Evolutionary conservation across 225 moss, liverwort and hornwort species (phyloP), one percentile per base, ranked within the genome.

Genomic region (Physcomitrium patens): DNA sequence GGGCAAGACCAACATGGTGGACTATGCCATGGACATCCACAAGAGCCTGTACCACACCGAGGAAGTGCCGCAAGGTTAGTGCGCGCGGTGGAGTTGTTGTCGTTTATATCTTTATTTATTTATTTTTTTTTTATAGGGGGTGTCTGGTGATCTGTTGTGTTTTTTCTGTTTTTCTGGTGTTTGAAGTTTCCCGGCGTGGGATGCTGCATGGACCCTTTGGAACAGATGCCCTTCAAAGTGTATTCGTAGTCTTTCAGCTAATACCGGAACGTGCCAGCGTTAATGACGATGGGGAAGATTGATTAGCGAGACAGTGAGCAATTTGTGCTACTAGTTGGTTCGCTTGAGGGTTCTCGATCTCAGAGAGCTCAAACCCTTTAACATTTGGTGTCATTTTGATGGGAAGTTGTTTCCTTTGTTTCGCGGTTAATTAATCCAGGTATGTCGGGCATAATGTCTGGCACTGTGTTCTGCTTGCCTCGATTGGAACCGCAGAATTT

Each of bases 1-100:
- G 68, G 92, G 86, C 51, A 95, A 92, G 82, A 95, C 94, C 17
- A 95, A 95, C 19, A 95, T 95, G 94, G 94, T 95, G 3, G 94
- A 95, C 71, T 95, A 95, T 24, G 92, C 92, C 27, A 92, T 92
- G 92, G 94, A 95, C 62, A 95, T 95, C 17, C 91, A 95, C 82
- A 95, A 95, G 78, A 89, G 89, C 73, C 65, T 95, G 70, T 95
- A 95, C 49, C 92, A 91, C 62, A 95, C 94, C 13, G 94, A 92
- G 74, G 94, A 95, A 19, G 94, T 95, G 9, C 94, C 94, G 13
- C 83, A 91, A 89, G 92, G 92, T 93, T 59, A 18, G 88, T 70
- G 9, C 50, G 87, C 68, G 7, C 47, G 7, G 1, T 78, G 73
- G 28, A 62, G 51, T 51, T 37, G 31, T 7, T 31, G 31, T 31